Conservation (phyloP, 371 early-diverging fungal genomes). For the Mucor lusitanicus region DNA sequence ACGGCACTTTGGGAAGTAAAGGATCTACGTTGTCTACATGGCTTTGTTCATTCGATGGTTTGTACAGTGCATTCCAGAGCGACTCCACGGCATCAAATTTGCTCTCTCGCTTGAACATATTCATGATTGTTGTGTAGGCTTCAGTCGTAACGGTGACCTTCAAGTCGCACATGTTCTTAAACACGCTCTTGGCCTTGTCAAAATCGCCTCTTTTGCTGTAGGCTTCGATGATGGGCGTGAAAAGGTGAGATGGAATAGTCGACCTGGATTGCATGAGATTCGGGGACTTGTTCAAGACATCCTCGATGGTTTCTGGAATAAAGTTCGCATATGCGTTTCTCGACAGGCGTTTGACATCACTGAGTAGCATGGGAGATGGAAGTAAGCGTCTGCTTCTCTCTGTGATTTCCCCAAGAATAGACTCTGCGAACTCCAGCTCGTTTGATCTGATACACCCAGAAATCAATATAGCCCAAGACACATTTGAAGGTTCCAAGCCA, state of each 20-base stretch:
- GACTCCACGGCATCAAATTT: constrained; percentile 32
- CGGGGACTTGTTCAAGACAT: constrained; percentile 21
- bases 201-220: constrained; percentile 15
- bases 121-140: constrained; percentile 36
- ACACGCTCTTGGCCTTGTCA: constrained; percentile 19
- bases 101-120: constrained; percentile 25
- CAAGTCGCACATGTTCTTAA: constrained; percentile 25
- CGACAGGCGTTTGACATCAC: background rate
- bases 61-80: constrained; percentile 32
- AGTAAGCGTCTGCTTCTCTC: constrained; percentile 12
- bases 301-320: constrained; percentile 37
- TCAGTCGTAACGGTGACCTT: constrained; percentile 14
- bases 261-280: background rate
- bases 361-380: background rate
- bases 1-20: constrained; percentile 8
- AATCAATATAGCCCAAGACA: constrained; percentile 30
- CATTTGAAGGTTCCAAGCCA: constrained; percentile 26
- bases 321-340: constrained; percentile 2
- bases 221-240: constrained; percentile 32
- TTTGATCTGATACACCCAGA: constrained; percentile 23
- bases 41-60: background rate
- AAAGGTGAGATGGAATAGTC: constrained; percentile 32
- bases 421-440: constrained; percentile 33
- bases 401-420: constrained; percentile 19
- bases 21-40: constrained; percentile 8